A percentile compares a stretch with the other conserved stretches of the same genome.
Conservation (phyloP, 2,329 filamentous ascomycete species). For the Colletotrichum echinochloae region DNA sequence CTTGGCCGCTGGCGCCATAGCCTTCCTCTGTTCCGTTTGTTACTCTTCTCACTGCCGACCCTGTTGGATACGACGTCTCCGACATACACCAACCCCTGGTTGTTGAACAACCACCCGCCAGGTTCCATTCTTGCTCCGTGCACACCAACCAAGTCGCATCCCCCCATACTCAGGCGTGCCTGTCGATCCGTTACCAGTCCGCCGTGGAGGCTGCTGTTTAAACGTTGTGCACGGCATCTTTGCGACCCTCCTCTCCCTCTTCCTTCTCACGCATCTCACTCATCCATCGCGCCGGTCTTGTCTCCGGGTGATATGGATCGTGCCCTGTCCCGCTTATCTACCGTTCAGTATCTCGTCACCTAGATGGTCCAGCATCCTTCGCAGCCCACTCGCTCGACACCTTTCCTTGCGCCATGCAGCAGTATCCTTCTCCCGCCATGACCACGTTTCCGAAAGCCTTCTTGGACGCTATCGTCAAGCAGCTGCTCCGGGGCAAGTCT, state of each 20-base stretch:
- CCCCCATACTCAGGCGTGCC: slow-evolving; percentile 19
- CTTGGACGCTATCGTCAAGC: slow-evolving; percentile 66
- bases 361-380: slow-evolving; percentile 39
- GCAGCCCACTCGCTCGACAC: slow-evolving; percentile 5
- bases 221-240: slow-evolving; percentile 34
- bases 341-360: slow-evolving; percentile 36
- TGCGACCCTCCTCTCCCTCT: slow-evolving; percentile 26
- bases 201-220: slow-evolving; percentile 30
- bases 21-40: slow-evolving; percentile 8
- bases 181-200: slow-evolving; percentile 34
- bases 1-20: slow-evolving; percentile 23
- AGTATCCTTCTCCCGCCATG: slow-evolving; percentile 67
- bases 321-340: slow-evolving; percentile 35
- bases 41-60: slow-evolving; percentile 15
- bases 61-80: slow-evolving; percentile 33
- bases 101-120: slow-evolving; percentile 20
- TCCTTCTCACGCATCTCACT: slow-evolving; percentile 17
- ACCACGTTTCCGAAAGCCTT: slow-evolving; percentile 66
- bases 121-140: slow-evolving; percentile 36
- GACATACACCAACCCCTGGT: slow-evolving; percentile 6
- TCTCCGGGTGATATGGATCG: slow-evolving; percentile 37
- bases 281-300: slow-evolving; percentile 12
- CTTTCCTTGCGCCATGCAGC: slow-evolving; percentile 56
- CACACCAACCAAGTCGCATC: not conserved
- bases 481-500: slow-evolving; percentile 69